Conservation (phyloP, 2,329 filamentous ascomycete species). For the Pezicula carpinea region DNA sequence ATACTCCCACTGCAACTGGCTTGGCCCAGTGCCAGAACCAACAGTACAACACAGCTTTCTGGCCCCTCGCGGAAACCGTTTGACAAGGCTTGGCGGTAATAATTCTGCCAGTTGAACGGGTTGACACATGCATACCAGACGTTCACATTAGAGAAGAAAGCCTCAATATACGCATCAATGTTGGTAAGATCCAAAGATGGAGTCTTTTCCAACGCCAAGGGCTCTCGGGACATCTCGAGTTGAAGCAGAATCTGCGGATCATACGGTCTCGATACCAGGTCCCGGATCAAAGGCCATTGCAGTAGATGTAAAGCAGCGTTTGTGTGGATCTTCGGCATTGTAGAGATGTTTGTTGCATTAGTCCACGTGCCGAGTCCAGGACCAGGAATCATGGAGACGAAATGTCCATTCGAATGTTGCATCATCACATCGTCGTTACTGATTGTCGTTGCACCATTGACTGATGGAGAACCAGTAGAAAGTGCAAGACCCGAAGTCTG, state of each 20-base stretch:
- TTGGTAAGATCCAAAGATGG: conserved; percentile 69
- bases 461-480: conserved; percentile 58
- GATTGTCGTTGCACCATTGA: conserved; percentile 58
- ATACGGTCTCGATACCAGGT: conserved; percentile 71
- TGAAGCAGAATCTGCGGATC: conserved; percentile 79
- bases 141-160: conserved; percentile 78
- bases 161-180: conserved; percentile 68
- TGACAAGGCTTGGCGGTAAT: conserved; percentile 70
- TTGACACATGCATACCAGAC: conserved; percentile 85
- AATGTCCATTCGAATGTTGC: conserved; percentile 36
- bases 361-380: conserved; percentile 71
- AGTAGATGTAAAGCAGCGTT: conserved; percentile 74
- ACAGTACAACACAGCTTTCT: conserved; percentile 76
- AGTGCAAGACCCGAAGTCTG: conserved; percentile 48
- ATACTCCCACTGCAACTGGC: conserved; percentile 74
- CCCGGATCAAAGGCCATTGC: conserved; percentile 76
- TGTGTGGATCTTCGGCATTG: conserved; percentile 81
- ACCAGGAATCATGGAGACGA: conserved; percentile 52
- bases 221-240: conserved; percentile 73
- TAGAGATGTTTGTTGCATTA: conserved; percentile 66
- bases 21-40: conserved; percentile 73
- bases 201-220: conserved; percentile 62
- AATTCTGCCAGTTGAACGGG: conserved; percentile 71
- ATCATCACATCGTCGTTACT: conserved; percentile 52
- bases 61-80: conserved; percentile 74